phyloP scores from a whole-genome alignment of 2,329 filamentous ascomycete genomes.

The Arthrobotrys iridis region DNA sequence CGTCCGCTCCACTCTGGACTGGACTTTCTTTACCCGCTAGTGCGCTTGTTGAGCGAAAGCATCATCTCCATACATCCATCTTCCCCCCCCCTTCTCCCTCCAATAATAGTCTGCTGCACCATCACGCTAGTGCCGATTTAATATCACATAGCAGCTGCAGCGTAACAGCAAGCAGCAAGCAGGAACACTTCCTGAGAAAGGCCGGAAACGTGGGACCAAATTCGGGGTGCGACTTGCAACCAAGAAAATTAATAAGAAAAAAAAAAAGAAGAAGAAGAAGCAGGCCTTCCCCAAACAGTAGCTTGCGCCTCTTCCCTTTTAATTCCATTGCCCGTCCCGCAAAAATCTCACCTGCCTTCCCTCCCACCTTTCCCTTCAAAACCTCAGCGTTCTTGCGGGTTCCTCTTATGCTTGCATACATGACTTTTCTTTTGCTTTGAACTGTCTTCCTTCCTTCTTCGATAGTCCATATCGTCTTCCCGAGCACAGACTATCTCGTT shows the following conservation, averaged over 20 bases:
- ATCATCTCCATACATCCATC: neutral
- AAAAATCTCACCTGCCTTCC: conserved; percentile 53
- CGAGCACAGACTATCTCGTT: conserved; percentile 48
- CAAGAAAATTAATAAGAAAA: neutral
- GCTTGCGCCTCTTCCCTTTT: conserved; percentile 54
- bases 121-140: conserved; percentile 20
- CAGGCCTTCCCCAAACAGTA: conserved; percentile 52
- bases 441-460: conserved; percentile 52
- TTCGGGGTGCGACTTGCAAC: conserved; percentile 25
- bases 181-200: conserved; percentile 19
- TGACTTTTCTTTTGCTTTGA: neutral
- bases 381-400: conserved; percentile 18
- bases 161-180: conserved; percentile 42
- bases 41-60: conserved; percentile 11
- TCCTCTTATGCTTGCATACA: neutral
- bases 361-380: conserved; percentile 29
- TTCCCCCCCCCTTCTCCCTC: conserved; percentile 6
- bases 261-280: no score
- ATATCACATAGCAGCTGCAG: conserved; percentile 26
- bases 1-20: neutral
- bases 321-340: conserved; percentile 51
- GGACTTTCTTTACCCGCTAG: no score
- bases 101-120: conserved; percentile 49
- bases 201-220: conserved; percentile 51
- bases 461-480: conserved; percentile 36